phyloP scores from a whole-genome alignment of 1,284 basidiomycete species.

The Ceratobasidium sp. region DNA sequence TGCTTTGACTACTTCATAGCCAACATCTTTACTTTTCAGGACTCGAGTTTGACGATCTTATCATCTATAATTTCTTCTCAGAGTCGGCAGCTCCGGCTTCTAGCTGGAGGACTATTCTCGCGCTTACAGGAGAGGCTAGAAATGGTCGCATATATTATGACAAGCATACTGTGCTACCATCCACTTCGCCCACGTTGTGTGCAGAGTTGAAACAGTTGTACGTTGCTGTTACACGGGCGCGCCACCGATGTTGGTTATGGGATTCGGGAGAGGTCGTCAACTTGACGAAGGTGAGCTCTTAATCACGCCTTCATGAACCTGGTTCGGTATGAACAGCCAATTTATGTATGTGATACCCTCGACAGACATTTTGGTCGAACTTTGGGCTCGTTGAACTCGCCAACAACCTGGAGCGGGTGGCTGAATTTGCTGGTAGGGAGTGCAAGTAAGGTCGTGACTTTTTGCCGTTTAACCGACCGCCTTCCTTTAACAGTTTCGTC shows the following conservation, averaged over 20 bases:
- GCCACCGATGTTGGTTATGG: slow-evolving; percentile 73
- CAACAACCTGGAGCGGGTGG: background rate
- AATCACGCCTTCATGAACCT: background rate
- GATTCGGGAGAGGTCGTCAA: slow-evolving; percentile 58
- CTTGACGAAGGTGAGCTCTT: slow-evolving; percentile 14
- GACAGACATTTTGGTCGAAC: slow-evolving; percentile 18
- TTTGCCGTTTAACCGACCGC: background rate
- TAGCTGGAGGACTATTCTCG: slow-evolving; percentile 71
- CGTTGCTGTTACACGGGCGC: slow-evolving; percentile 75
- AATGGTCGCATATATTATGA: slow-evolving; percentile 71
- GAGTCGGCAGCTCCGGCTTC: slow-evolving; percentile 66
- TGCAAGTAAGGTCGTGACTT: background rate
- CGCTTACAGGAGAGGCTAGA: slow-evolving; percentile 60
- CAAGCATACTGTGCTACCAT: slow-evolving; percentile 56
- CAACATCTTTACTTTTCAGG: slow-evolving; percentile 56
- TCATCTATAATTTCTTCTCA: slow-evolving; percentile 77
- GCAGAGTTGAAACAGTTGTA: slow-evolving; percentile 73
- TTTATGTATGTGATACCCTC: background rate
- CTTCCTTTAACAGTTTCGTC: slow-evolving; percentile 2
- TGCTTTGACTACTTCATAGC: no score
- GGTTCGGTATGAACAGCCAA: background rate
- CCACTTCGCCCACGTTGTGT: slow-evolving; percentile 21
- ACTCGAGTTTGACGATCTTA: slow-evolving; percentile 78
- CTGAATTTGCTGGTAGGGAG: slow-evolving; percentile 18
- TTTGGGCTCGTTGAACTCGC: slow-evolving; percentile 4